Evolutionary conservation across 805 yeast genomes (phyloP), one percentile per base, ranked within the genome.

Genomic region (Metschnikowia noctiluminum): DNA sequence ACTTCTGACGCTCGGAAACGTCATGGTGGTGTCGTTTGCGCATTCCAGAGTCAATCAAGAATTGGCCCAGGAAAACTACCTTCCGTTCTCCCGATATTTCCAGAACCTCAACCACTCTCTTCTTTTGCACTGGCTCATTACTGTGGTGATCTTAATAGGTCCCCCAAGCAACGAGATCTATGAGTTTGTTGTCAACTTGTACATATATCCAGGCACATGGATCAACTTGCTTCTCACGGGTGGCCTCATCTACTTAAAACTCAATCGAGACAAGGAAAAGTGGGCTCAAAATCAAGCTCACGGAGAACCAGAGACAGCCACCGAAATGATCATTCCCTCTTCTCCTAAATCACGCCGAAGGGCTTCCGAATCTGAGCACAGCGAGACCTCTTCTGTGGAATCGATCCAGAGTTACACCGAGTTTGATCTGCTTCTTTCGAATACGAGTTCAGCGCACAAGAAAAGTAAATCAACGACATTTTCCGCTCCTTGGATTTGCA

Each of bases 141-240:
- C 85, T 0, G 79, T 79, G 3, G 40, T 79, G 2, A 77, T 82
- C 1, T 64, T 83, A 28, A 64, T 80, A 4, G 69, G 74, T 0
- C 87, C 87, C 2, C 87, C 87, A 7, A 78, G 84, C 15, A 77
- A 84, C 6, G 82, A 81, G 42, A 81, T 82, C 28, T 83, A 82
- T 62, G 82, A 82, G 58, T 78, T 83, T 53, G 77, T 82, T 12
- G 80, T 83, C 42, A 84, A 83, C 54, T 63, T 81, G 52, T 79
- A 81, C 61, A 76, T 85, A 2, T 82, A 82, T 48, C 87, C 88
- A 1, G 82, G 83, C 0, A 78, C 87, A 2, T 73, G 84, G 75
- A 73, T 82, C 50, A 80, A 80, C 47, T 59, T 78, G 10, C 60
- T 78, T 13, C 74, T 83, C 9, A 73, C 85, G 0, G 58, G 63